Base-by-base conservation (phyloP, 169 alveolate species). In the Plasmodium sp. region DNA sequence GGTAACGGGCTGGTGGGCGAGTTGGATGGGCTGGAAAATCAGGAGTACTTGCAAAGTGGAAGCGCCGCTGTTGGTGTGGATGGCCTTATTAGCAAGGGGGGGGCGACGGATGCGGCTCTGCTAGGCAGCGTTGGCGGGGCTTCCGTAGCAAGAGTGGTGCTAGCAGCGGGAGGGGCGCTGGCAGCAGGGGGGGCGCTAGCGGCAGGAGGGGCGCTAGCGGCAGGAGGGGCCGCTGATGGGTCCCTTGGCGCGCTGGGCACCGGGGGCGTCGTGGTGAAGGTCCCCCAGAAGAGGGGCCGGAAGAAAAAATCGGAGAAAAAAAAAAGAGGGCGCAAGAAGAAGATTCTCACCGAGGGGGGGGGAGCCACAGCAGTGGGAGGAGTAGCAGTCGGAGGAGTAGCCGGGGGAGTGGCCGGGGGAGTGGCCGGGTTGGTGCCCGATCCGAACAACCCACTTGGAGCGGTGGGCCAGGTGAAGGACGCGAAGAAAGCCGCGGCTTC, bases 231-330 rank as follows among this genome's bases (percentile, higher is more conserved):
- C 1, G 27, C 2, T 5, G 27, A 27, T 6, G 31, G 5, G 9
- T 4, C 10, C 1, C 0, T 1, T 1, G 75, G 31, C 12, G n/a
- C 33, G 33, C 16, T 51, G 16, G 41, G 22, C 27, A 4, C 80
- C 5, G 80, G 18, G 18, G 54, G 27, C n/a, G 48, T 72, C 4
- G 83, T 67, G 36, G 83, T 79, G 45, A 92, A 83, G 34, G 51
- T 83, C 0, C 92, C 95, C 2, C 67, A 73, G 41, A 92, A 92
- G 43, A 81, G 95, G 51, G 95, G 95, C 16, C 74, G 95, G 18
- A 92, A 92, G 58, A 92, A 92, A 74, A 92, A 92, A 81, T 92
- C 95, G 0, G 95, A 92, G 58, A 92, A 92, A n/a, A 92, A 92
- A 34, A 92, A 92, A 31, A 81, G 95, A 71, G 95, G 95, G 18